Evolutionary conservation across 2,329 filamentous ascomycete genomes (phyloP).

Genomic region (Ophiosphaerella herpotricha): DNA sequence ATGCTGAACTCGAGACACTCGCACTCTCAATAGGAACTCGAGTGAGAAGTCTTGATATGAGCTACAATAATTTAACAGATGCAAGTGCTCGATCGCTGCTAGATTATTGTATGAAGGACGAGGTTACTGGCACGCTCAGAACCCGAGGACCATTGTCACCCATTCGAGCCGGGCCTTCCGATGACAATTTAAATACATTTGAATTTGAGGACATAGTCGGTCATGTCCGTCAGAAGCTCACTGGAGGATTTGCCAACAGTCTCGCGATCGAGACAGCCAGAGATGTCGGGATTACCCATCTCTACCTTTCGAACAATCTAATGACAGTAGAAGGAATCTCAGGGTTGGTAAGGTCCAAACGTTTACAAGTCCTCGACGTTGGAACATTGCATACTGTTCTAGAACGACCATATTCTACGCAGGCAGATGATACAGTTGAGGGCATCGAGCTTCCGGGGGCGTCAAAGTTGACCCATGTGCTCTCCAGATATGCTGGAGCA

Average conservation of each 20-base stretch:
- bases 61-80: constrained; percentile 63
- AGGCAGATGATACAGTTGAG: constrained; percentile 18
- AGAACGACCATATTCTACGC: constrained; percentile 20
- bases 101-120: constrained; percentile 54
- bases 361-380: constrained; percentile 61
- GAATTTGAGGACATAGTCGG: constrained; percentile 57
- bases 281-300: constrained; percentile 62
- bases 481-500: constrained; percentile 53
- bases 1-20: constrained; percentile 58
- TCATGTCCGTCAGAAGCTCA: constrained; percentile 51
- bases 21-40: constrained; percentile 57
- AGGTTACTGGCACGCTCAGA: constrained; percentile 8
- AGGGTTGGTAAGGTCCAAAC: constrained; percentile 56
- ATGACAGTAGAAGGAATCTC: constrained; percentile 62
- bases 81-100: constrained; percentile 57
- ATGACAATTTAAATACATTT: constrained; percentile 37
- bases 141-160: constrained; percentile 23
- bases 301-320: constrained; percentile 62
- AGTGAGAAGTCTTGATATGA: constrained; percentile 61
- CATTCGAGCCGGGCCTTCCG: constrained; percentile 35
- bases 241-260: constrained; percentile 53
- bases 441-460: constrained; percentile 51
- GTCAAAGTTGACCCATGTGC: constrained; percentile 59
- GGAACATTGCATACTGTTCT: constrained; percentile 51
- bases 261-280: constrained; percentile 61